phyloP scores from a whole-genome alignment of 352 stramenopile genomes.

The Globisporangium solare region DNA sequence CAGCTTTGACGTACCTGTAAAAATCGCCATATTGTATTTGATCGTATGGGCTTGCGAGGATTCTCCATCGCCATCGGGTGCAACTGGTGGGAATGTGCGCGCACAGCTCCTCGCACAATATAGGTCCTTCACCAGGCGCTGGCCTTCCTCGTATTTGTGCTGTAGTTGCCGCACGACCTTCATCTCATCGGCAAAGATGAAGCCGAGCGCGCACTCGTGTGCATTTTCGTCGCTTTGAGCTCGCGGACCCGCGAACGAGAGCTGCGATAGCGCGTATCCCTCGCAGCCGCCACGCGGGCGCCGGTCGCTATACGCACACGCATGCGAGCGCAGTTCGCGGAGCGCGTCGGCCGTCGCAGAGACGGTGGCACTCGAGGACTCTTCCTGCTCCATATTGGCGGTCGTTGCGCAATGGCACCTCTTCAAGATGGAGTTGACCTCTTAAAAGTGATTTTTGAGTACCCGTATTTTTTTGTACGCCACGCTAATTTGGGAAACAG shows the following conservation, averaged over 20 bases:
- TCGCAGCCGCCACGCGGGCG: conserved; percentile 8
- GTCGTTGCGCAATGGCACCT: conserved; percentile 6
- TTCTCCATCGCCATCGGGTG: conserved; percentile 20
- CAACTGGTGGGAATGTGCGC: conserved; percentile 33
- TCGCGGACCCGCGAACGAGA: conserved; percentile 24
- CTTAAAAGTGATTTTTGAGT: conserved; percentile 6
- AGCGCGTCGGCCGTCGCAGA: conserved; percentile 4
- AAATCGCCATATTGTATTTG: conserved; percentile 45
- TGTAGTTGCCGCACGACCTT: conserved; percentile 53
- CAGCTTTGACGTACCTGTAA: conserved; percentile 27
- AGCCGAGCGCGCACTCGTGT: conserved; percentile 42
- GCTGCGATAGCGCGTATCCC: conserved; percentile 15
- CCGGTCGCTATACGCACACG: conserved; percentile 8
- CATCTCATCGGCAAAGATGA: conserved; percentile 61
- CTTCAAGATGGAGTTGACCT: conserved; percentile 15
- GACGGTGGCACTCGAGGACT: not conserved
- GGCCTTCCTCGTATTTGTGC: conserved; percentile 24
- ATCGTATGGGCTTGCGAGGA: conserved; percentile 9
- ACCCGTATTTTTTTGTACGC: not conserved
- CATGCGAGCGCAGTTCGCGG: conserved; percentile 27
- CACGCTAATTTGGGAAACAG: not conserved
- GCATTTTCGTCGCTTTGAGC: conserved; percentile 28
- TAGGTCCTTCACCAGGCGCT: conserved; percentile 32
- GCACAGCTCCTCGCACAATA: conserved; percentile 64
- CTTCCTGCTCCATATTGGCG: conserved; percentile 1